Percentiles rank a stretch among this genome's conserved stretches.
These are phyloP conservation scores for Gilbertella persicaria DNA, from an alignment of 371 early-diverging fungal species.

Conservation along the genomic window DNA sequence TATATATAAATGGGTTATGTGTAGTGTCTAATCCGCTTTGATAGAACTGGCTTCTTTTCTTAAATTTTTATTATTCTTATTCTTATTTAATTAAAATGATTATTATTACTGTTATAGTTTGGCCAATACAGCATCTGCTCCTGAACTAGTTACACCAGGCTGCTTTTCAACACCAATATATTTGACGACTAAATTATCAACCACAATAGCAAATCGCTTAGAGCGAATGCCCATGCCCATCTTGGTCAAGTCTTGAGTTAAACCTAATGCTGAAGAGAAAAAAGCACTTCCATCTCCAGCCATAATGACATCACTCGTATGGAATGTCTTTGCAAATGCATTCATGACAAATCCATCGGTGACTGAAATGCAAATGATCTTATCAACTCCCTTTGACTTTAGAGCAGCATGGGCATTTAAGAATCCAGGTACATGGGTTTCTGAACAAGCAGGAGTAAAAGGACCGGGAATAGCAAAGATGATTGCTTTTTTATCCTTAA, in stretches of 20 bases:
- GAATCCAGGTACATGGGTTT: conserved; percentile 70
- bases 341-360: conserved; percentile 70
- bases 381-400: conserved; percentile 65
- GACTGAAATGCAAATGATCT: conserved; percentile 57
- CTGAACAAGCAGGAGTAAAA: conserved; percentile 72
- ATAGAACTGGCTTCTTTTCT: conserved; percentile 22
- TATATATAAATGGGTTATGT: too few species aligned
- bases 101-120: conserved; percentile 22
- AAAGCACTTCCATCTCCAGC: conserved; percentile 69
- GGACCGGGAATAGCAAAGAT: conserved; percentile 77
- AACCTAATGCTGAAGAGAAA: conserved; percentile 61
- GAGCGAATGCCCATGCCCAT: conserved; percentile 37
- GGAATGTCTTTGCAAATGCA: conserved; percentile 70
- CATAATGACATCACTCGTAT: conserved; percentile 64
- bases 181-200: conserved; percentile 66
- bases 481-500: conserved; percentile 75
- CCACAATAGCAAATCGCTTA: conserved; percentile 69
- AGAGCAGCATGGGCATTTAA: conserved; percentile 48
- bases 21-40: too few species aligned
- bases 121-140: conserved; percentile 33
- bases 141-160: conserved; percentile 29
- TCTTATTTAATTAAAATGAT: too few species aligned
- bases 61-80: too few species aligned
- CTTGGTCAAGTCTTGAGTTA: conserved; percentile 53
- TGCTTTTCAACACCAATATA: conserved; percentile 68